These are phyloP conservation scores for Juglanconis sp. DNA, from an alignment of 2,329 filamentous ascomycete species.

Conservation along the genomic window DNA sequence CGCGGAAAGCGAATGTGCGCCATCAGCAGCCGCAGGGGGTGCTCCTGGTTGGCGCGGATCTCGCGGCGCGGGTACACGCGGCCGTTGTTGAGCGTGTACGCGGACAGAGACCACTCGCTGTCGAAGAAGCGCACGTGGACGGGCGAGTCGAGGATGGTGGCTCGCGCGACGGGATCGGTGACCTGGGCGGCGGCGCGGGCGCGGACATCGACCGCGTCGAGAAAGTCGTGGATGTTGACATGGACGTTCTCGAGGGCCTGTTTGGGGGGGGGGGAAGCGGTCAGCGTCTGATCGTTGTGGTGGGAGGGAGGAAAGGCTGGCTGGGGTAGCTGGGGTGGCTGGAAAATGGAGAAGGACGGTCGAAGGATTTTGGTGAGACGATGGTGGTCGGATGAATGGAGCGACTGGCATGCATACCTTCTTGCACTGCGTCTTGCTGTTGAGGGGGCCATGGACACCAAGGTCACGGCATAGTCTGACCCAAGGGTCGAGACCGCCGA, in stretches of 20 bases:
- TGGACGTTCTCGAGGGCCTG: conserved; percentile 40
- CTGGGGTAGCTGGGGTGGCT: no score
- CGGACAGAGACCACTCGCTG: conserved; percentile 29
- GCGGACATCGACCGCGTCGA: conserved; percentile 30
- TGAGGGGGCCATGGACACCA: conserved; percentile 33
- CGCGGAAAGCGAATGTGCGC: conserved; percentile 26
- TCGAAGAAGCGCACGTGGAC: conserved; percentile 30
- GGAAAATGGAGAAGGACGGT: no score
- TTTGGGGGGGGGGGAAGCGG: no score
- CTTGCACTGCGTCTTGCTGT: conserved; percentile 43
- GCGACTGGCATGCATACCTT: conserved; percentile 31
- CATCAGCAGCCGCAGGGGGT: conserved; percentile 37
- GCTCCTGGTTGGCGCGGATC: conserved; percentile 32
- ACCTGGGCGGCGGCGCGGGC: neutral
- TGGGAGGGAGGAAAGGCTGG: neutral
- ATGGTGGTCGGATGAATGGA: no score
- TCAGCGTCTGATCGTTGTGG: no score
- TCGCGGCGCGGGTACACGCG: conserved; percentile 45
- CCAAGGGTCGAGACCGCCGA: conserved; percentile 38
- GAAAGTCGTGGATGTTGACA: conserved; percentile 50
- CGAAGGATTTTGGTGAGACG: no score
- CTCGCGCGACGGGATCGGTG: neutral
- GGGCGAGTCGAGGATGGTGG: conserved; percentile 6
- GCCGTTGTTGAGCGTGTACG: conserved; percentile 32
- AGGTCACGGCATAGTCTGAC: conserved; percentile 43